phyloP scores from a whole-genome alignment of 1,284 basidiomycete genomes.

The Naganishia liquefaciens region DNA sequence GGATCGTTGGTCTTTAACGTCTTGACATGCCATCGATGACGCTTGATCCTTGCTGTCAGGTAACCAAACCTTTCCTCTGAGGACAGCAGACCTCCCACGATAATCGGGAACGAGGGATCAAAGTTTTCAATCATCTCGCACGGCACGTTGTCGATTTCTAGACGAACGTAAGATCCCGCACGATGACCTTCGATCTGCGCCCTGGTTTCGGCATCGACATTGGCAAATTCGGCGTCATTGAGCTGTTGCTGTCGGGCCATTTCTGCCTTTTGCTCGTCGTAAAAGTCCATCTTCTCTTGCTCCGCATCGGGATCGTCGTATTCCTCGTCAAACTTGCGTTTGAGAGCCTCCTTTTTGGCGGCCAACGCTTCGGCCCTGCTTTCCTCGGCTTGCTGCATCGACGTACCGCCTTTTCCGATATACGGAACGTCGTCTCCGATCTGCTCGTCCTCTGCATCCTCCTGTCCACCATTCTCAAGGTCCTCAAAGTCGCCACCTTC shows the following conservation, averaged over 20 bases:
- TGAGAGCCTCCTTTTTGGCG: slow-evolving; percentile 85
- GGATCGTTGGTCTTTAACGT: slow-evolving; percentile 98
- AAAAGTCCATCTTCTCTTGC: slow-evolving; percentile 72
- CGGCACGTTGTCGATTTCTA: slow-evolving; percentile 81
- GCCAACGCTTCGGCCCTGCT: slow-evolving; percentile 65
- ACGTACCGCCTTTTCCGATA: slow-evolving; percentile 46
- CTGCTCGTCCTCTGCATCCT: slow-evolving; percentile 54
- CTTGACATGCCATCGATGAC: slow-evolving; percentile 89
- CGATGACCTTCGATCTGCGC: slow-evolving; percentile 85
- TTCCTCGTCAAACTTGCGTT: slow-evolving; percentile 94
- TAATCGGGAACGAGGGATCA: slow-evolving; percentile 83
- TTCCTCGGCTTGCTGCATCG: slow-evolving; percentile 46
- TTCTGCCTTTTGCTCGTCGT: slow-evolving; percentile 87
- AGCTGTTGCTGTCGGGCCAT: slow-evolving; percentile 80
- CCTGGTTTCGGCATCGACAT: slow-evolving; percentile 74
- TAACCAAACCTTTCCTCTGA: slow-evolving; percentile 91
- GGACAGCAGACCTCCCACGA: slow-evolving; percentile 88
- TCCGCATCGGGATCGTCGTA: slow-evolving; percentile 76
- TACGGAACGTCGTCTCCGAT: slow-evolving; percentile 52
- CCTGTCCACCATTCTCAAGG: slow-evolving; percentile 54
- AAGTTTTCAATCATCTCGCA: slow-evolving; percentile 93
- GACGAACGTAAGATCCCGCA: slow-evolving; percentile 90
- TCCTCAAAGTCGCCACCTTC: slow-evolving; percentile 58
- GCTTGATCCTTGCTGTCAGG: slow-evolving; percentile 92
- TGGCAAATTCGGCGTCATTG: slow-evolving; percentile 83